Evolutionary conservation across 1,284 basidiomycete species (phyloP), one percentile per base, ranked within the genome.

Genomic region (Coriolopsis trogii): DNA sequence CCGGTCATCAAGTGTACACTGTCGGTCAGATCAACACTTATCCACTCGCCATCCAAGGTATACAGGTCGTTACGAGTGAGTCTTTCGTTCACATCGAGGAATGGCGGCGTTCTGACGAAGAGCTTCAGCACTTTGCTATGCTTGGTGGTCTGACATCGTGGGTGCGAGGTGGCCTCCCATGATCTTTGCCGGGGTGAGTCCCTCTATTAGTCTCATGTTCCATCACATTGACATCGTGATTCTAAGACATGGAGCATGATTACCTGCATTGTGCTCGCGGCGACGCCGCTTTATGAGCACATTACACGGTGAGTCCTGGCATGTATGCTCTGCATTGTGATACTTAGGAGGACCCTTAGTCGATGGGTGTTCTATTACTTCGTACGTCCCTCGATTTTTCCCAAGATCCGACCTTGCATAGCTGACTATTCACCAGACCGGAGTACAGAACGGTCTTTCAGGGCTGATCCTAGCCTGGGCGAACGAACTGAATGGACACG

Each of bases 91-190:
- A n/a, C 20, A 8, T 6, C n/a, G 20, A 10, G 15, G 28, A 45
- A 13, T 25, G 3, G 10, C 23, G 16, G 16, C 28, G 13, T n/a
- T 36, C 26, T 37, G 25, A 16, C 18, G n/a, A 16, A 13, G 18
- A 0, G 3, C 3, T 44, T 30, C 55, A 63, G 77, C 76, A 20
- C 70, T 76, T 15, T 64, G 65, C 51, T 88, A 80, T 33, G 79
- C 77, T 4, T 75, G 71, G 70, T 78, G 76, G 31, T 85, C 81
- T 34, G 77, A 79, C 24, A 76, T 80, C 7, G 77, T 79, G 1
- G 73, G 80, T 4, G 78, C 80, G 71, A 81, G 87, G 10, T 86
- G 77, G 66, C 87, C 78, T 58, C 82, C 81, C 15, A 76, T 74
- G 50, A 70, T 78, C 29, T 67, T 75, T 9, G 71, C 73, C 8